Evolutionary conservation across 805 yeast species (phyloP).

Genomic region (Candida chauliodis): DNA sequence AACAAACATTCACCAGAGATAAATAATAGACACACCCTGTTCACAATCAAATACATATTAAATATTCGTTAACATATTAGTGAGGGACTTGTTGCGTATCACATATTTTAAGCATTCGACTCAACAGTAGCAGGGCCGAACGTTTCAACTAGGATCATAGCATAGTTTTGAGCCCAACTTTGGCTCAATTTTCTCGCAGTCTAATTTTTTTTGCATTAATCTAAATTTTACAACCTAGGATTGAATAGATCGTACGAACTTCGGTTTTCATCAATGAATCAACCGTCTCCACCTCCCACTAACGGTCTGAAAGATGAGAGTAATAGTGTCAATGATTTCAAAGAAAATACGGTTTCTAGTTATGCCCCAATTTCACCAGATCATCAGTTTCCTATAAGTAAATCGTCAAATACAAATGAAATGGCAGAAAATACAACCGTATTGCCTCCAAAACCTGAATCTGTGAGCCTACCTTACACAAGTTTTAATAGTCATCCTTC

Average conservation of each 20-base stretch:
- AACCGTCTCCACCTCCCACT: constrained; percentile 4
- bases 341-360: not conserved
- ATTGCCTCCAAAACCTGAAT: not conserved
- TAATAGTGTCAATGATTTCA: not conserved
- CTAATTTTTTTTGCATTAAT: constrained; percentile 8
- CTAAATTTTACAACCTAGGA: constrained; percentile 2
- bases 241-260: not conserved
- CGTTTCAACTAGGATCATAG: too few relatives aligned
- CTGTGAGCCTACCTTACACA: not conserved
- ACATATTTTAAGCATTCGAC: too few relatives aligned
- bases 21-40: not conserved
- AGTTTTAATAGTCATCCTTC: not conserved
- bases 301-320: not conserved
- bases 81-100: too few relatives aligned
- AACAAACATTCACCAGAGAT: not conserved
- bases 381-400: constrained; percentile 9
- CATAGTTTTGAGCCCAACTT: too few relatives aligned
- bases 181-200: constrained; percentile 5
- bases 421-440: not conserved
- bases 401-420: constrained; percentile 6
- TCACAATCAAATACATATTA: not conserved
- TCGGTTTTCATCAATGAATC: too few relatives aligned
- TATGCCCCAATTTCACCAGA: not conserved
- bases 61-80: too few relatives aligned
- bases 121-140: too few relatives aligned